A percentile compares a stretch with the other conserved stretches of the same genome.
Conservation (phyloP, 805 yeast genomes). For the Aciculoconidium aculeatum region DNA sequence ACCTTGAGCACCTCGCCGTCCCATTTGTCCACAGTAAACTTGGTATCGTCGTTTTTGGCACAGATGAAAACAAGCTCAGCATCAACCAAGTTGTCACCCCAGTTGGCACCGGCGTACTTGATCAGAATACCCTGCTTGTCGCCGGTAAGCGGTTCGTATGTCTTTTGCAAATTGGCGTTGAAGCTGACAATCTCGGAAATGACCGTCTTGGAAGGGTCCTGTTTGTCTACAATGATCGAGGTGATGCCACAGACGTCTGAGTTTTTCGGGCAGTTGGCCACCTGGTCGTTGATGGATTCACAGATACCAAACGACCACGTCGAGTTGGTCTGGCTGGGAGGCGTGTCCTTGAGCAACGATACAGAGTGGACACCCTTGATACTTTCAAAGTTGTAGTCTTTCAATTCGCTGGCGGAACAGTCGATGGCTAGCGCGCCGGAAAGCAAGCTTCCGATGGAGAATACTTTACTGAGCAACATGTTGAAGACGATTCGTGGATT, state of each 20-base stretch:
- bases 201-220: slow-evolving; percentile 27
- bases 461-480: too few species aligned
- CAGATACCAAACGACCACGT: slow-evolving; percentile 75
- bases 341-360: slow-evolving; percentile 50
- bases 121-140: slow-evolving; percentile 25
- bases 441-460: slow-evolving; percentile 4
- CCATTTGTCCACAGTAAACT: slow-evolving; percentile 29
- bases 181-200: slow-evolving; percentile 61
- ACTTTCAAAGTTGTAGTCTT: slow-evolving; percentile 36
- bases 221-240: slow-evolving; percentile 44
- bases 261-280: slow-evolving; percentile 57
- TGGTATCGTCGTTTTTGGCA: slow-evolving; percentile 19
- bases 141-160: slow-evolving; percentile 20
- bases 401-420: slow-evolving; percentile 32
- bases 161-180: slow-evolving; percentile 35
- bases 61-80: slow-evolving; percentile 48
- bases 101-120: slow-evolving; percentile 46
- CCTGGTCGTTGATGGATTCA: slow-evolving; percentile 37
- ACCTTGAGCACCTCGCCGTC: slow-evolving; percentile 26
- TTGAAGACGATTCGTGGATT: too few species aligned
- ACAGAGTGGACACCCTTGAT: slow-evolving; percentile 46
- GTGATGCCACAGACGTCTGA: slow-evolving; percentile 79
- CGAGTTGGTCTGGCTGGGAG: slow-evolving; percentile 64
- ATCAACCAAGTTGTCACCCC: slow-evolving; percentile 60
- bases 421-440: slow-evolving; percentile 20